Percentiles rank a stretch among this genome's conserved stretches.
These are phyloP conservation scores for Phyllosticta paracitricarpa DNA, from an alignment of 2,329 filamentous ascomycete species.

Conservation along the genomic window DNA sequence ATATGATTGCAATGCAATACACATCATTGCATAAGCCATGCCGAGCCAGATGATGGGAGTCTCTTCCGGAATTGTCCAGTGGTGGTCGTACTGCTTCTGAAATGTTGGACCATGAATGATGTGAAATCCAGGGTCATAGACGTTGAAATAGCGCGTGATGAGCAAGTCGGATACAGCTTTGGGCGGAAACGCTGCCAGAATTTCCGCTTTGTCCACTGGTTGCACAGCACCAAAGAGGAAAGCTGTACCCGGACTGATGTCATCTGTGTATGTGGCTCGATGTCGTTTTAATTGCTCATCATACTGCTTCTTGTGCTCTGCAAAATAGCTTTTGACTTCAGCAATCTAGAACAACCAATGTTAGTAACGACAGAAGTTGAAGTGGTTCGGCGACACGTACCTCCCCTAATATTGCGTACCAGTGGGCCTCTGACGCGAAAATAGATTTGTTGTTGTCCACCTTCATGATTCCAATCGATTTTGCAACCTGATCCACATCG, in stretches of 20 bases:
- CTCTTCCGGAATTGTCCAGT: conserved; percentile 64
- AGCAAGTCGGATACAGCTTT: conserved; percentile 77
- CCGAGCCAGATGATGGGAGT: conserved; percentile 71
- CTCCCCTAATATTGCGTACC: conserved; percentile 42
- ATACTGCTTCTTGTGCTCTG: conserved; percentile 75
- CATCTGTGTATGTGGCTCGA: conserved; percentile 51
- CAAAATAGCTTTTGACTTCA: conserved; percentile 89
- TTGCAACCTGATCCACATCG: conserved; percentile 47
- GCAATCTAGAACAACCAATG: conserved; percentile 49
- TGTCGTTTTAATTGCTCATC: conserved; percentile 73
- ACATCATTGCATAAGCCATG: conserved; percentile 65
- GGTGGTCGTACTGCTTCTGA: conserved; percentile 53
- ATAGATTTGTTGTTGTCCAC: conserved; percentile 39
- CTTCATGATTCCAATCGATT: conserved; percentile 44
- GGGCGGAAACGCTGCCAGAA: conserved; percentile 68
- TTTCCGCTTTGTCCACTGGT: conserved; percentile 61
- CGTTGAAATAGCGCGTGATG: conserved; percentile 85
- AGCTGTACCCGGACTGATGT: conserved; percentile 55
- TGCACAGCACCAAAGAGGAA: conserved; percentile 67
- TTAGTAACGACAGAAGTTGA: conserved; percentile 10
- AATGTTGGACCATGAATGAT: conserved; percentile 65
- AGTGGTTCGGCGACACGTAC: conserved; percentile 24
- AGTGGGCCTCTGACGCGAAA: conserved; percentile 43
- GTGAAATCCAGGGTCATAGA: conserved; percentile 53
- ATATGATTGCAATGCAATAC: conserved; percentile 68